Base-by-base conservation (phyloP, 1,284 basidiomycete genomes). In the Schizopora paradoxa region DNA sequence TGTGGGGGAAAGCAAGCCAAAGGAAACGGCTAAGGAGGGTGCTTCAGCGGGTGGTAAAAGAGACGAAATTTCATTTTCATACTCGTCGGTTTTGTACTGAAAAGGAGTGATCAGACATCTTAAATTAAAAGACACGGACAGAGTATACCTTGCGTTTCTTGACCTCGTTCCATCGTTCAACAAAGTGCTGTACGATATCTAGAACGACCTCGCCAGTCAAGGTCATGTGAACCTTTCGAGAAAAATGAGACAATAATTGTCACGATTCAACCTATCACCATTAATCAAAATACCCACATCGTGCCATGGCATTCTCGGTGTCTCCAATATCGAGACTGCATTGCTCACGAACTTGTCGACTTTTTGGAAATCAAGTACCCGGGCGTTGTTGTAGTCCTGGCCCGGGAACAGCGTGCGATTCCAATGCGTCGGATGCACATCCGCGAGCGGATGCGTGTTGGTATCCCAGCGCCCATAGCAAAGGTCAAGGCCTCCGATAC, bases 401-500 rank as follows among this genome's bases (percentile, higher is more conserved):
- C 94, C 94, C 0, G 93, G 89, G 70, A 94, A 97, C 25, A 97
- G 70, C 0, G 89, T 90, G 42, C 73, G 72, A 28, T 72, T 67
- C 58, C 92, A 92, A 57, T 92, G 72, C 1, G 87, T 87, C 0
- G 91, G 90, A 59, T 96, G 93, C 6, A 81, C 87, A 59, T 97
- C 93, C 3, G 92, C 86, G 28, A 95, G 74, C 1, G 91, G 90
- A 58, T 91, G 88, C 31, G 67, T 83, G 55, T 86, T 78, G 0
- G 86, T 91, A 64, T 97, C 94, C 92, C 93, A 98, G 26, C 94
- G 82, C 5, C 94, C 94, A 57, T 92, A 94, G 67, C 92, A 96
- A 14, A 94, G 74, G 60, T 96, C 92, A 14, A 95, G 75, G 18
- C 91, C 91, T 21, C 92, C 89, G 47, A 91, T 79, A 56, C 77